A percentile compares a stretch with the other conserved stretches of the same genome.
Conservation (phyloP, 495 filamentous ascomycete genomes). For the Penicillium lividum region DNA sequence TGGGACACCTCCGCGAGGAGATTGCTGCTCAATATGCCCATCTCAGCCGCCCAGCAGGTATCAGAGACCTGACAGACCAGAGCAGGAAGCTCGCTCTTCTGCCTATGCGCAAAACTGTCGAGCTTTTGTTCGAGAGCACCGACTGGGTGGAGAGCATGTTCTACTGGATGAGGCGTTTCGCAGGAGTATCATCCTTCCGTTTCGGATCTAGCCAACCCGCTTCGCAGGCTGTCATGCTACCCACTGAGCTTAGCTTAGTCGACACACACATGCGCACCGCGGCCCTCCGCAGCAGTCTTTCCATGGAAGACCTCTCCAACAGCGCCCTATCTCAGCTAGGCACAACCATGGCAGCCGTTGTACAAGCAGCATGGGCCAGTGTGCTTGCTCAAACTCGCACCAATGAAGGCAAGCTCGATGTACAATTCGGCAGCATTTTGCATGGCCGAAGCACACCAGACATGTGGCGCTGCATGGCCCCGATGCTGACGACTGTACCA, state of each 20-base stretch:
- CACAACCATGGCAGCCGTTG: not conserved
- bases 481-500: not conserved
- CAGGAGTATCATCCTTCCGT: not conserved
- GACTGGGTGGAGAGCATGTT: slow-evolving; percentile 2
- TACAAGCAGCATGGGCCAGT: slow-evolving; percentile 1
- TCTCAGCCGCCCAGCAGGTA: not conserved
- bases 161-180: slow-evolving; percentile 3
- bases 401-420: not conserved
- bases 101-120: not conserved
- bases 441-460: not conserved
- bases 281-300: not conserved
- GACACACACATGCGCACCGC: not conserved
- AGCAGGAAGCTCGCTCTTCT: not conserved
- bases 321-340: not conserved
- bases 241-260: not conserved
- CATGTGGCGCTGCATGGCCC: slow-evolving; percentile 1
- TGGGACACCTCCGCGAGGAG: not conserved
- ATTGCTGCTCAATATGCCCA: not conserved
- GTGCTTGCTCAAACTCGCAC: not conserved
- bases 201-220: not conserved
- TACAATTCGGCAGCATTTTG: not conserved
- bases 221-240: not conserved
- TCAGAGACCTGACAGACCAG: not conserved
- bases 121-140: not conserved
- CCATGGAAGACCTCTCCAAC: not conserved